Evolutionary conservation across 371 early-diverging fungal genomes (phyloP).

Genomic region (Mortierella sp.): DNA sequence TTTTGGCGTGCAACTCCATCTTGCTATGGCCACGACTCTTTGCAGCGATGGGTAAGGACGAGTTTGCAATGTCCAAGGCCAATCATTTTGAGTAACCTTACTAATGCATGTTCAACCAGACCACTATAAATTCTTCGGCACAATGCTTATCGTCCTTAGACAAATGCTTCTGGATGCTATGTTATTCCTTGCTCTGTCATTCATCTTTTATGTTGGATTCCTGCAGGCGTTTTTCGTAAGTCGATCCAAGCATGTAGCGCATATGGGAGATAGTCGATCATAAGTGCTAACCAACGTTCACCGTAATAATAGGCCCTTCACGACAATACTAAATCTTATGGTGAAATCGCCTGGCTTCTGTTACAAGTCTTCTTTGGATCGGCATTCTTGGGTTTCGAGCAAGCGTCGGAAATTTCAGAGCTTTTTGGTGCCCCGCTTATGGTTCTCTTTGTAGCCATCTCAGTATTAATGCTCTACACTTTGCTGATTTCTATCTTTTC

Average conservation of each 20-base stretch:
- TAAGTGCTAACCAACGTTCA: not conserved
- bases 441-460: constrained; percentile 57
- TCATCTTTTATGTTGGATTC: constrained; percentile 58
- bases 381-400: constrained; percentile 56
- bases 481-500: constrained; percentile 58
- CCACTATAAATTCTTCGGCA: constrained; percentile 57
- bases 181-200: constrained; percentile 50
- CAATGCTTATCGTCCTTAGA: constrained; percentile 57
- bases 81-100: not conserved
- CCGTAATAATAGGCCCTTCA: constrained; percentile 31
- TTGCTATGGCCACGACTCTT: constrained; percentile 58
- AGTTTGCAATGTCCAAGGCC: too few species aligned
- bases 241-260: not conserved
- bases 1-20: constrained; percentile 57
- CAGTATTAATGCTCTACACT: constrained; percentile 55
- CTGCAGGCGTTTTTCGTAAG: constrained; percentile 51
- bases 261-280: not conserved
- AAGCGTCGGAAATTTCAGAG: constrained; percentile 42
- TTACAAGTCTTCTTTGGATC: constrained; percentile 57
- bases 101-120: constrained; percentile 17
- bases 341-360: constrained; percentile 55
- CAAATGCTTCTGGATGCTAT: constrained; percentile 57
- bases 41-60: constrained; percentile 47
- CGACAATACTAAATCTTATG: constrained; percentile 48
- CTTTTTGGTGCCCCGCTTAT: constrained; percentile 56